phyloP scores from a whole-genome alignment of 495 filamentous ascomycete species.

The Penicillium soppii region DNA sequence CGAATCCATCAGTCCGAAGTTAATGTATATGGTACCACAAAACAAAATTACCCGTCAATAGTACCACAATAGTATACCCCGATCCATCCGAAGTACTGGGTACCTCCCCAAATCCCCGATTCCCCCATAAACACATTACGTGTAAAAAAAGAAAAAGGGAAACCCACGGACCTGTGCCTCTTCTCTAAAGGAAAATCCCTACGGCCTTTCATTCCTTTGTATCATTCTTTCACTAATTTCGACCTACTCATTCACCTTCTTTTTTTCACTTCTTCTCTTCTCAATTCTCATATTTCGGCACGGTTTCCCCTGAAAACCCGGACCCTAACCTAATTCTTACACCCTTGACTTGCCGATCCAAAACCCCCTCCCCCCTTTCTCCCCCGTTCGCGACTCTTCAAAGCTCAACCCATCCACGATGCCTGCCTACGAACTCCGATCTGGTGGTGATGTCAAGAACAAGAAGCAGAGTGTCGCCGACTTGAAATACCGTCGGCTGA shows the following conservation, averaged over 20 bases:
- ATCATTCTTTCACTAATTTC: background rate
- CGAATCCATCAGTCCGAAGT: background rate
- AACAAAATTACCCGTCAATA: no score
- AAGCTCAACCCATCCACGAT: constrained; percentile 31
- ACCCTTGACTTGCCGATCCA: constrained; percentile 9
- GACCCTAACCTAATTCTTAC: constrained; percentile 12
- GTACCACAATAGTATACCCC: background rate
- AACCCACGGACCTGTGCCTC: constrained; percentile 13
- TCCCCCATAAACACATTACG: constrained; percentile 4
- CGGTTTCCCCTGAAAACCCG: constrained; percentile 3
- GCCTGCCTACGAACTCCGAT: constrained; percentile 56
- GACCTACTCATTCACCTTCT: constrained; percentile 18
- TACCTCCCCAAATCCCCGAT: no score
- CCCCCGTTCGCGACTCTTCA: constrained; percentile 9
- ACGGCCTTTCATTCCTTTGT: constrained; percentile 17
- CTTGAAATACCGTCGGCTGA: constrained; percentile 91
- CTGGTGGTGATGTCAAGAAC: constrained; percentile 73
- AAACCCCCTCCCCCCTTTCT: constrained; percentile 9
- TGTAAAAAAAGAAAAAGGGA: constrained; percentile 3
- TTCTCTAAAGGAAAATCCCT: constrained; percentile 23
- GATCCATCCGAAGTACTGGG: constrained; percentile 5
- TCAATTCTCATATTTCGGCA: constrained; percentile 11
- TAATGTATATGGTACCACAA: background rate
- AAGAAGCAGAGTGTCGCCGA: constrained; percentile 99
- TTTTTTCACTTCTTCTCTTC: constrained; percentile 18